Evolutionary conservation across 495 filamentous ascomycete species (phyloP).

Genomic region (Pseudomonodictys pantanalensis): DNA sequence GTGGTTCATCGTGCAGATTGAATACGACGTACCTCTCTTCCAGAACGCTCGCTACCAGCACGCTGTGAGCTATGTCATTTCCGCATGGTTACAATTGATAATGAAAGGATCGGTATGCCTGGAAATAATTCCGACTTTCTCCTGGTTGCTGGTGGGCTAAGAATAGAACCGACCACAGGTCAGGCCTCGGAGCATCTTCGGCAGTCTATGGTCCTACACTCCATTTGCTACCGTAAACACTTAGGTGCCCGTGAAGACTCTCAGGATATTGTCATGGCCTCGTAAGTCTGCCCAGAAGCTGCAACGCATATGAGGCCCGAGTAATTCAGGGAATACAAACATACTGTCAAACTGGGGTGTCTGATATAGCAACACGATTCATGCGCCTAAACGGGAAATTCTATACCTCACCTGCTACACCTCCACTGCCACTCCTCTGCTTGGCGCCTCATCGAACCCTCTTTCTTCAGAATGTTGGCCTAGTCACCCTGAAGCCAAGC

Average conservation of each 20-base stretch:
- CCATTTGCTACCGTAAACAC: neutral
- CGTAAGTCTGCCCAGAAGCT: neutral
- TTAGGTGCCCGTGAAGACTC: neutral
- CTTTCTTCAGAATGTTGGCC: conserved; percentile 10
- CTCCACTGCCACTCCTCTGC: neutral
- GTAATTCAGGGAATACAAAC: neutral
- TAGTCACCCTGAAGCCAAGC: neutral
- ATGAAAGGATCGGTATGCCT: conserved; percentile 7
- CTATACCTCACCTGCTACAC: neutral
- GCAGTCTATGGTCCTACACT: too few species aligned
- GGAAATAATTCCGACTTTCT: conserved; percentile 2
- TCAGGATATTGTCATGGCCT: neutral
- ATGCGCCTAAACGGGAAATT: conserved; percentile 5
- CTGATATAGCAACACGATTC: conserved; percentile 6
- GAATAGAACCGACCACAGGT: conserved; percentile 12
- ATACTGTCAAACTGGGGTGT: neutral
- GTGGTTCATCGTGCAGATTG: conserved; percentile 1
- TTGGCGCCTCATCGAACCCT: neutral
- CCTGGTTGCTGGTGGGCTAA: conserved; percentile 5
- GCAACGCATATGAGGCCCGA: conserved; percentile 1
- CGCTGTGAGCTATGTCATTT: neutral
- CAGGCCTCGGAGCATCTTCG: neutral
- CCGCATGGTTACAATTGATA: conserved; percentile 2
- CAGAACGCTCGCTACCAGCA: conserved; percentile 20
- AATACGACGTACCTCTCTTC: conserved; percentile 19